phyloP scores from a whole-genome alignment of 257 asterid genomes.

The Przewalskia tangutica region DNA sequence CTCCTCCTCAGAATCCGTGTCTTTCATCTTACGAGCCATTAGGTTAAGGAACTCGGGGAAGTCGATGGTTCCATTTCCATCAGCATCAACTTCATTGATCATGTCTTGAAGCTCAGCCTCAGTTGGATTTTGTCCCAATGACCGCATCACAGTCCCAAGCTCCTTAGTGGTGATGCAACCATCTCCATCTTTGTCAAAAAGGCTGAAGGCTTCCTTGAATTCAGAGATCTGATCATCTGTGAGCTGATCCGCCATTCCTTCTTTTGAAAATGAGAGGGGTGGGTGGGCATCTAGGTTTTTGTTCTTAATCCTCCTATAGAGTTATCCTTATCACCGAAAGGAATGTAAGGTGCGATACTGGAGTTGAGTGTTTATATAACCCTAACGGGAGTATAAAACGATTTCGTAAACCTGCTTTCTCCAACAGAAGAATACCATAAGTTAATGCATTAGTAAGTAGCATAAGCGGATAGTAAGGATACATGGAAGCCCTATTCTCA shows the following conservation, averaged over 20 bases:
- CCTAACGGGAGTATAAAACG: no score
- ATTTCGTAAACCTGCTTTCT: no score
- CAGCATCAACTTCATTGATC: constrained; percentile 7
- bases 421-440: no score
- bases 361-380: no score
- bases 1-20: not conserved
- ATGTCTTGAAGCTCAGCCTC: constrained; percentile 7
- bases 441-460: no score
- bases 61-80: not conserved
- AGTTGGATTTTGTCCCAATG: not conserved
- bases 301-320: no score
- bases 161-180: constrained; percentile 4
- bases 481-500: no score
- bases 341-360: no score
- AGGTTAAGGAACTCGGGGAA: not conserved
- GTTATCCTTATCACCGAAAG: no score
- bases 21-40: constrained; percentile 7
- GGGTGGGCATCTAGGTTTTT: no score
- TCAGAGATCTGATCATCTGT: constrained; percentile 8
- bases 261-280: not conserved
- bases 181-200: constrained; percentile 2
- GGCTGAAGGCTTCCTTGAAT: constrained; percentile 1
- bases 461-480: no score
- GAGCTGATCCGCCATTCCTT: constrained; percentile 1
- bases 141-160: constrained; percentile 1